These are phyloP conservation scores for Fereydounia khargensis DNA, from an alignment of 1,284 basidiomycete species.

Conservation along the genomic window DNA sequence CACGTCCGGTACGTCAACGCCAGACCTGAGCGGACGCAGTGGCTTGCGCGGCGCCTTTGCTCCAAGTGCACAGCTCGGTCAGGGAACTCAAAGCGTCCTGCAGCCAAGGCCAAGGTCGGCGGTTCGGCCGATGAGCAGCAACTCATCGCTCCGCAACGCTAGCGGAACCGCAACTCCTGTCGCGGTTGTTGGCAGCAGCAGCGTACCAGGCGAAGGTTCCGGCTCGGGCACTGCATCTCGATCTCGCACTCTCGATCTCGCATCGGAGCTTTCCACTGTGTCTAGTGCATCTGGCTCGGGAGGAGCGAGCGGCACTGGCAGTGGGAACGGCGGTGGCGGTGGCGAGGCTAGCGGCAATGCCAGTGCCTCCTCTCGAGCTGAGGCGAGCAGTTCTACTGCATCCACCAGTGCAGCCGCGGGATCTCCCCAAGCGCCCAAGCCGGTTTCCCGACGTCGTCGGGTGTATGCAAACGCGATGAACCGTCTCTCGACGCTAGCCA, in stretches of 20 bases:
- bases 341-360: too few relatives aligned
- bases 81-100: slow-evolving; percentile 24
- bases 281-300: too few relatives aligned
- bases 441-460: slow-evolving; percentile 15
- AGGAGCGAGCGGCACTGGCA: too few relatives aligned
- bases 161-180: background rate
- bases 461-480: slow-evolving; percentile 39
- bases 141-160: slow-evolving; percentile 25
- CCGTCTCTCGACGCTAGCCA: slow-evolving; percentile 47
- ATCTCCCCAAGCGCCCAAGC: slow-evolving; percentile 8
- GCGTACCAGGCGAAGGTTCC: background rate
- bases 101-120: slow-evolving; percentile 18
- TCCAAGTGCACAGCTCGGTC: slow-evolving; percentile 7
- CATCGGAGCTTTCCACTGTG: too few relatives aligned
- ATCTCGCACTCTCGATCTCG: background rate
- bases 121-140: slow-evolving; percentile 16
- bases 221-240: slow-evolving; percentile 1
- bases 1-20: too few relatives aligned
- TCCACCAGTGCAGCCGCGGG: slow-evolving; percentile 1
- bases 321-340: too few relatives aligned
- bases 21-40: slow-evolving; percentile 2
- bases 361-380: background rate
- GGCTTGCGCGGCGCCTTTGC: slow-evolving; percentile 21
- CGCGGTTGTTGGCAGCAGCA: background rate
- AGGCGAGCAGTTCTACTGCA: slow-evolving; percentile 3